phyloP scores from a whole-genome alignment of 139 green algal genomes.

The Raphidocelis subcapitata region DNA sequence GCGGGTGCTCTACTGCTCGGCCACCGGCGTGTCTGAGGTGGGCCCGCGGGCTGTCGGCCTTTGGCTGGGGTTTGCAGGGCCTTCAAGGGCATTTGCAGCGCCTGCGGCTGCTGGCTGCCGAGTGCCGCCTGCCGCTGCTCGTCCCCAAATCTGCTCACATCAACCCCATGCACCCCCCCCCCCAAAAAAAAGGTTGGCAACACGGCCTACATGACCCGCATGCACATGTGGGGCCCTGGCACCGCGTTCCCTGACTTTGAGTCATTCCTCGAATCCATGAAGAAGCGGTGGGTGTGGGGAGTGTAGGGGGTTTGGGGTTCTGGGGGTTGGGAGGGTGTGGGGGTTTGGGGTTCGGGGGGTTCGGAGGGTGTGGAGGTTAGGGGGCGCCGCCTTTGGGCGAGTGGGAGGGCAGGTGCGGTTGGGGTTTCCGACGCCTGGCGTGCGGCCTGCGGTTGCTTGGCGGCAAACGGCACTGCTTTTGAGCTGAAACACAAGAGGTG shows the following conservation, averaged over 20 bases:
- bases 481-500: neutral
- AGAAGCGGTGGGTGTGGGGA: conserved; percentile 39
- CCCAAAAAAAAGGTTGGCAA: conserved; percentile 77
- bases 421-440: neutral
- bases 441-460: neutral
- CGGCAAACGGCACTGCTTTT: neutral
- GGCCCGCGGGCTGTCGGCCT: conserved; percentile 18
- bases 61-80: neutral
- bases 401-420: neutral
- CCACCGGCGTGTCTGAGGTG: conserved; percentile 74
- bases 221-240: conserved; percentile 77
- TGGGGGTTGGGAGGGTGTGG: neutral
- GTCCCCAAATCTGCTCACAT: no score
- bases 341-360: no score
- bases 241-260: conserved; percentile 39
- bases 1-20: conserved; percentile 80
- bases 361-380: neutral
- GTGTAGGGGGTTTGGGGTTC: neutral
- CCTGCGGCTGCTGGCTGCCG: neutral
- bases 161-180: no score
- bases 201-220: conserved; percentile 77
- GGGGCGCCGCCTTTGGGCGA: neutral
- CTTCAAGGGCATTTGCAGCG: neutral
- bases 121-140: neutral
- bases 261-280: conserved; percentile 77